Evolutionary conservation across 2,329 filamentous ascomycete species (phyloP), one percentile per base, ranked within the genome.

Genomic region (Drechslerella dactyloides): DNA sequence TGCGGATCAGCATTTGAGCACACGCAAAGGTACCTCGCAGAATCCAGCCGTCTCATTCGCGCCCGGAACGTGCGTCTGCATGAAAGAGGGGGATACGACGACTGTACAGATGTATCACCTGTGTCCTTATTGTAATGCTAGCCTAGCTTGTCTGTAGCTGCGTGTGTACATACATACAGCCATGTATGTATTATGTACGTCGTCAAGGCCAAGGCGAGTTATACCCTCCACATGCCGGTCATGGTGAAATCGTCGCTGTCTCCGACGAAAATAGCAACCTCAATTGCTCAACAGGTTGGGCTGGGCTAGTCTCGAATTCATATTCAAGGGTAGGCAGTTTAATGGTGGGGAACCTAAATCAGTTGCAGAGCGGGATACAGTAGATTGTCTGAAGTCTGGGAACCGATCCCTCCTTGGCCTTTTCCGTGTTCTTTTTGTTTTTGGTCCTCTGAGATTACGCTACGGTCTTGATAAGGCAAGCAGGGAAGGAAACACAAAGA

Each of bases 191-290:
- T n/a, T n/a, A n/a, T 46, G 40, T 56, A 19, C 7, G 37, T 59
- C 35, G 27, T 51, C 30, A 40, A 54, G 52, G 37, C 52, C 44
- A 58, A 48, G 24, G 52, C 27, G 27, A 33, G 27, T 33, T 33
- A 33, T 33, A 33, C 27, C 27, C 27, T 33, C 27, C 4, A 33
- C 27, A 33, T 33, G 27, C 27, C 27, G 8, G 27, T 33, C 27
- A 33, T 33, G 27, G 27, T 8, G 3, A 8, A 33, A 48, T 50
- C 19, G 24, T 53, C n/a, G 42, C 35, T 59, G 17, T 54, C 51
- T 13, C 58, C 48, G 65, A 70, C 59, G 65, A 70, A 63, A 64
- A 70, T 64, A 70, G 66, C 42, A 70, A 54, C 52, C 59, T 63
- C 59, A 64, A 69, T 52, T n/a, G n/a, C 53, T 63, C 55, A 64